Evolutionary conservation across 2,329 filamentous ascomycete genomes (phyloP).

Genomic region (Venturia oleaginea): DNA sequence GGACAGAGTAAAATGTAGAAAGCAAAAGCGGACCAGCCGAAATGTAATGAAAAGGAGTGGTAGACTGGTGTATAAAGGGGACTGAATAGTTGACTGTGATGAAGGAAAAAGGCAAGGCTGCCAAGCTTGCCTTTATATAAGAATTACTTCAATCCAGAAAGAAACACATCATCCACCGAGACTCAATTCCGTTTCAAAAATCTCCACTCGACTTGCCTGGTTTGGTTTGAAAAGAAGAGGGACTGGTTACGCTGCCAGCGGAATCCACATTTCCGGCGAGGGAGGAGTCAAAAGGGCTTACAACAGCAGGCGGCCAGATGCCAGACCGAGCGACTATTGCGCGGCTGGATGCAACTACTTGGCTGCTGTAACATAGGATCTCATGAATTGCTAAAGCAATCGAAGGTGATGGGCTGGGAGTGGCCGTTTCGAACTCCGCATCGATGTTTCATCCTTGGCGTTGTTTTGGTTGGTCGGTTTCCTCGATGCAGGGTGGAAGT

Average conservation of each 20-base stretch:
- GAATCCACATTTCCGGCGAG: background rate
- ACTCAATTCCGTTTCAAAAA: background rate
- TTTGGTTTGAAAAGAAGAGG: background rate
- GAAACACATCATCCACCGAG: background rate
- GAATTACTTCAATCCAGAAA: background rate
- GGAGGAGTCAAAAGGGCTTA: background rate
- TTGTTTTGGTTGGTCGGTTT: background rate
- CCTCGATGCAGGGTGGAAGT: background rate
- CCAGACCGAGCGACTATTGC: background rate
- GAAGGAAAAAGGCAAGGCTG: background rate
- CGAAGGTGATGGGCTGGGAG: background rate
- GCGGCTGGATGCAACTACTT: background rate
- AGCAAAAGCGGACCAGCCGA: background rate
- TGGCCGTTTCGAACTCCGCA: background rate
- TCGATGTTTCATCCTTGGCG: slow-evolving; percentile 3
- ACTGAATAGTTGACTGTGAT: background rate
- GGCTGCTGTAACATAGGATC: background rate
- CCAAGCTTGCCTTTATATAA: slow-evolving; percentile 2
- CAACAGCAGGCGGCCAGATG: background rate
- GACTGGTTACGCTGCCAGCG: background rate
- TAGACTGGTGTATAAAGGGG: background rate
- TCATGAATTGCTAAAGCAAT: background rate
- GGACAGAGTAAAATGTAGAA: background rate
- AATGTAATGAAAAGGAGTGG: background rate
- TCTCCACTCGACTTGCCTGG: background rate